Evolutionary conservation across 148 eudicot genomes (phyloP).

Genomic region (Simmondsia chinensis): DNA sequence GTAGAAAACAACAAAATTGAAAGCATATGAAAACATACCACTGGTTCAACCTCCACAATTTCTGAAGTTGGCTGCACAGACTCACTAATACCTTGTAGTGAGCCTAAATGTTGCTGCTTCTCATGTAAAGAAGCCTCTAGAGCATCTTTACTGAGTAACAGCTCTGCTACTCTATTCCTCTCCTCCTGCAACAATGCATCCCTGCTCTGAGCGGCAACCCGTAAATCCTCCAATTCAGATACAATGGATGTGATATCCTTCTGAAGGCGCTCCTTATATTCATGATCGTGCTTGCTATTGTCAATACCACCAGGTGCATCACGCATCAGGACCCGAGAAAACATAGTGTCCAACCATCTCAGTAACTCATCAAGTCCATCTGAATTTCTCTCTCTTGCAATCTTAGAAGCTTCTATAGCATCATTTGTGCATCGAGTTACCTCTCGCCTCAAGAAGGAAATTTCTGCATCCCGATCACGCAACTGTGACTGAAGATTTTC

Average conservation of each 20-base stretch:
- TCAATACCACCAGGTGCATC: slow-evolving; percentile 26
- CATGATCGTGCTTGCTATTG: slow-evolving; percentile 16
- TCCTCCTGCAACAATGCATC: slow-evolving; percentile 58
- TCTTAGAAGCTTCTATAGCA: slow-evolving; percentile 66
- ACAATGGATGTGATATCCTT: slow-evolving; percentile 41
- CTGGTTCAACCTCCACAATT: slow-evolving; percentile 71
- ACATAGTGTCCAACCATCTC: slow-evolving; percentile 49
- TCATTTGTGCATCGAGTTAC: slow-evolving; percentile 88
- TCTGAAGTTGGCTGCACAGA: slow-evolving; percentile 53
- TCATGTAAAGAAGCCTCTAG: slow-evolving; percentile 57
- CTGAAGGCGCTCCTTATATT: slow-evolving; percentile 45
- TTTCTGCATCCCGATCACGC: slow-evolving; percentile 78
- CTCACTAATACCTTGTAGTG: slow-evolving; percentile 30
- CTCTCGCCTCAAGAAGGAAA: slow-evolving; percentile 93
- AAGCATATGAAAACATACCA: slow-evolving; percentile 37
- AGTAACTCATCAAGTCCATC: slow-evolving; percentile 58
- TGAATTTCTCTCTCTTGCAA: slow-evolving; percentile 46
- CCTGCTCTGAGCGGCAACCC: slow-evolving; percentile 40
- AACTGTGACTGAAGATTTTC: slow-evolving; percentile 87
- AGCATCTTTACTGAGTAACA: slow-evolving; percentile 38
- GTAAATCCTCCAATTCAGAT: slow-evolving; percentile 63
- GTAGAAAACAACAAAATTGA: background rate
- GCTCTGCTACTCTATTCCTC: slow-evolving; percentile 56
- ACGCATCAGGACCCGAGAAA: slow-evolving; percentile 35
- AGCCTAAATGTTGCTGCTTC: slow-evolving; percentile 48